phyloP scores from a whole-genome alignment of 1,139 yeast species.

The Candida pseudocylindracea region DNA sequence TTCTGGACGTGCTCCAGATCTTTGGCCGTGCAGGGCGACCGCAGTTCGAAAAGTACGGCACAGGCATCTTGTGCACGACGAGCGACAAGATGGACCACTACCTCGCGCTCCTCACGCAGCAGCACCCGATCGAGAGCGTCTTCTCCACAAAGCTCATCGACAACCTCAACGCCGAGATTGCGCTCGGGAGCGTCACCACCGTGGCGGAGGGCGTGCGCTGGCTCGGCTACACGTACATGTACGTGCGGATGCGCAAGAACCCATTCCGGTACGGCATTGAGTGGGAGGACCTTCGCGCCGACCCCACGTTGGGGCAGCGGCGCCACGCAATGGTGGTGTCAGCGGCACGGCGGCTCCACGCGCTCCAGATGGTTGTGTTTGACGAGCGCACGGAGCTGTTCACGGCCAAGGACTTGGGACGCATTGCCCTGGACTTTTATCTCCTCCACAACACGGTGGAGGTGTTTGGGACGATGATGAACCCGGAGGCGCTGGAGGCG shows the following conservation, averaged over 20 bases:
- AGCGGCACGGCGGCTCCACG: conserved; percentile 68
- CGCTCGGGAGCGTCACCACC: conserved; percentile 86
- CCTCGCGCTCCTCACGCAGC: conserved; percentile 71
- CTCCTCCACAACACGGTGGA: conserved; percentile 71
- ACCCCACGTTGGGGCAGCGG: conserved; percentile 55
- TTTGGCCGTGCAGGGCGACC: conserved; percentile 99
- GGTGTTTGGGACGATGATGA: conserved; percentile 67
- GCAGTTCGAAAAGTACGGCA: conserved; percentile 80
- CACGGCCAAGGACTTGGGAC: conserved; percentile 72
- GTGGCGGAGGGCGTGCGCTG: conserved; percentile 90
- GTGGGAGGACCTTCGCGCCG: conserved; percentile 68
- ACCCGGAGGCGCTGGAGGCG: conserved; percentile 77
- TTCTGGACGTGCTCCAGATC: conserved; percentile 91
- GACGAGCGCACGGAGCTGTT: conserved; percentile 73
- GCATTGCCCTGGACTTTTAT: conserved; percentile 89
- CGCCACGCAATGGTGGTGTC: conserved; percentile 53
- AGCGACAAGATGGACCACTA: conserved; percentile 71
- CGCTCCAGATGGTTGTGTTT: conserved; percentile 79
- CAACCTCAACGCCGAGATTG: conserved; percentile 86
- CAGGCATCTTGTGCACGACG: conserved; percentile 77
- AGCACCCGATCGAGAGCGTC: conserved; percentile 88
- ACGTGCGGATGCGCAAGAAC: conserved; percentile 83
- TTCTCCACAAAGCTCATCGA: conserved; percentile 64
- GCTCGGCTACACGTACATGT: conserved; percentile 91
- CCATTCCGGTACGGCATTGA: conserved; percentile 89